Percentiles rank a stretch among this genome's conserved stretches.
Evolutionary conservation across 2,329 filamentous ascomycete genomes (phyloP).

Genomic region (Pseudogymnoascus sp.): DNA sequence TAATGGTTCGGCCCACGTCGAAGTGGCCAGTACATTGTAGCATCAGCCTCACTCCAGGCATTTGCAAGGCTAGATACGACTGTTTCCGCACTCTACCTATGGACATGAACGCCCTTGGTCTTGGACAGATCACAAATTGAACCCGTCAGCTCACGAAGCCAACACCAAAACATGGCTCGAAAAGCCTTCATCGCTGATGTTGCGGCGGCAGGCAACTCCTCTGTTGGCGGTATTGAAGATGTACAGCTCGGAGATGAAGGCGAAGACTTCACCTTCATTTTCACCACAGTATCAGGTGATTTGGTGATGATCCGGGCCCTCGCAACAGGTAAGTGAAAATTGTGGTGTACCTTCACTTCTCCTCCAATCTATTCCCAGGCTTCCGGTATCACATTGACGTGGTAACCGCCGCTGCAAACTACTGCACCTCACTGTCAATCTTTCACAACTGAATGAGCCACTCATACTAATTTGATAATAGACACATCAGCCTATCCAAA

Average conservation of each 20-base stretch:
- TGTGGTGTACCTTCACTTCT: slow-evolving; percentile 15
- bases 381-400: neutral
- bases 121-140: neutral
- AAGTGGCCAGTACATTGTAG: neutral
- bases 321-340: slow-evolving; percentile 16
- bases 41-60: neutral
- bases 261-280: slow-evolving; percentile 61
- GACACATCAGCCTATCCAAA: slow-evolving; percentile 45
- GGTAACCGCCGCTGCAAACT: neutral
- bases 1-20: neutral
- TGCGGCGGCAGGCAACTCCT: slow-evolving; percentile 30
- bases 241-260: slow-evolving; percentile 60
- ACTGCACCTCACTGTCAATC: too few relatives aligned
- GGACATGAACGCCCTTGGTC: neutral
- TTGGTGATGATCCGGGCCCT: slow-evolving; percentile 23
- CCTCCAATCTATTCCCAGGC: neutral
- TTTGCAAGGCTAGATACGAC: neutral
- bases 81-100: neutral
- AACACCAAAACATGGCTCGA: slow-evolving; percentile 47
- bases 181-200: slow-evolving; percentile 56
- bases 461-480: neutral
- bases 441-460: neutral
- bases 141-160: neutral
- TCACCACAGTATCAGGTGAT: slow-evolving; percentile 26
- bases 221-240: slow-evolving; percentile 41